These are phyloP conservation scores for Diaporthe destruens DNA, from an alignment of 2,329 filamentous ascomycete species.

Conservation along the genomic window DNA sequence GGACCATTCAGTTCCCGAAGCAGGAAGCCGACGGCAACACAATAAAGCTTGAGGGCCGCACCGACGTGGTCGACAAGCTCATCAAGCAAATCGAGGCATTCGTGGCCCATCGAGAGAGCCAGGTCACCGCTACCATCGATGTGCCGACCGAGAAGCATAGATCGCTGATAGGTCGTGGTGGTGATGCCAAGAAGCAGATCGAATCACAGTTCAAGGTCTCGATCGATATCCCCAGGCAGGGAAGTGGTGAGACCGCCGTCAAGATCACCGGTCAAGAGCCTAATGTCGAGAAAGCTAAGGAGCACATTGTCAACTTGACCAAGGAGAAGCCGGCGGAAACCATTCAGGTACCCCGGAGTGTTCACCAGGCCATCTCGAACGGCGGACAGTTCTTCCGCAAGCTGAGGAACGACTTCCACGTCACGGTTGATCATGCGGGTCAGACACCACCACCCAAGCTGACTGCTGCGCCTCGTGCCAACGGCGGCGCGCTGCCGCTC, in stretches of 20 bases:
- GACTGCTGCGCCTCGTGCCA: constrained; percentile 66
- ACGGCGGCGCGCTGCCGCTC: constrained; percentile 79
- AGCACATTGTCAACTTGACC: constrained; percentile 81
- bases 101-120: constrained; percentile 85
- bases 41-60: constrained; percentile 90
- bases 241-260: constrained; percentile 84
- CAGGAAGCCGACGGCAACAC: constrained; percentile 83
- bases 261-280: constrained; percentile 85
- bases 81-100: constrained; percentile 84
- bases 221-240: constrained; percentile 92
- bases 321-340: constrained; percentile 92
- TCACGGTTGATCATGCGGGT: constrained; percentile 92
- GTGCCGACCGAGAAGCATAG: constrained; percentile 92
- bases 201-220: constrained; percentile 89
- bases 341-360: constrained; percentile 81
- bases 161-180: constrained; percentile 89
- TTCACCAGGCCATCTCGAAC: constrained; percentile 87
- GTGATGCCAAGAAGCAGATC: constrained; percentile 85
- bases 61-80: constrained; percentile 89
- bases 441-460: constrained; percentile 81
- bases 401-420: constrained; percentile 85
- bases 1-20: constrained; percentile 95
- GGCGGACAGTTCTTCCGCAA: constrained; percentile 89
- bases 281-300: constrained; percentile 87
- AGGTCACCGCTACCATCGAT: constrained; percentile 82